phyloP scores from a whole-genome alignment of 176 grass and related monocot genomes.

The Phyllostachys edulis region DNA sequence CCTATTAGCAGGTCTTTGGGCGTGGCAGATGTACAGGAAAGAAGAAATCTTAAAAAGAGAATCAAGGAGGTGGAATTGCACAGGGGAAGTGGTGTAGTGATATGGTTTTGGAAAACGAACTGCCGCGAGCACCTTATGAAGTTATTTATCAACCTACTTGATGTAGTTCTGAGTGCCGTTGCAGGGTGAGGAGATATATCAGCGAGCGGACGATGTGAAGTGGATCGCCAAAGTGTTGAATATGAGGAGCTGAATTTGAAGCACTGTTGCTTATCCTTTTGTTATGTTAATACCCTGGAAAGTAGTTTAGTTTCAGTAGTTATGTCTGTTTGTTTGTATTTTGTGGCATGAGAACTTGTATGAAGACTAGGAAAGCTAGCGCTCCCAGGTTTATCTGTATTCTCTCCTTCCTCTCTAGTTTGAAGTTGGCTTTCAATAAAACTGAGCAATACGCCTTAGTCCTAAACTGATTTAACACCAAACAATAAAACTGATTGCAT shows the following conservation, averaged over 20 bases:
- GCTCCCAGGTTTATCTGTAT: background rate
- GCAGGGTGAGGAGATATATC: background rate
- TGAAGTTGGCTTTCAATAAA: constrained; percentile 1
- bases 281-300: background rate
- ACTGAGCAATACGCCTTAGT: background rate
- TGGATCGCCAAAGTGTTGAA: background rate
- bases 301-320: background rate
- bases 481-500: background rate
- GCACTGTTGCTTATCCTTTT: background rate
- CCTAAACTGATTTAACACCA: background rate
- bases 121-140: background rate
- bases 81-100: background rate
- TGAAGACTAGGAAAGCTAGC: background rate
- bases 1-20: background rate
- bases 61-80: background rate
- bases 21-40: background rate
- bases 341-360: background rate
- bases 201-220: background rate
- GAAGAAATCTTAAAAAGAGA: background rate
- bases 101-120: background rate
- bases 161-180: background rate
- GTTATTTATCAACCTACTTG: background rate
- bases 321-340: background rate
- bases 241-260: constrained; percentile 2
- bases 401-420: background rate